Evolutionary conservation across 2,329 filamentous ascomycete genomes (phyloP), one percentile per base, ranked within the genome.

Genomic region (Macrophomina phaseolina): DNA sequence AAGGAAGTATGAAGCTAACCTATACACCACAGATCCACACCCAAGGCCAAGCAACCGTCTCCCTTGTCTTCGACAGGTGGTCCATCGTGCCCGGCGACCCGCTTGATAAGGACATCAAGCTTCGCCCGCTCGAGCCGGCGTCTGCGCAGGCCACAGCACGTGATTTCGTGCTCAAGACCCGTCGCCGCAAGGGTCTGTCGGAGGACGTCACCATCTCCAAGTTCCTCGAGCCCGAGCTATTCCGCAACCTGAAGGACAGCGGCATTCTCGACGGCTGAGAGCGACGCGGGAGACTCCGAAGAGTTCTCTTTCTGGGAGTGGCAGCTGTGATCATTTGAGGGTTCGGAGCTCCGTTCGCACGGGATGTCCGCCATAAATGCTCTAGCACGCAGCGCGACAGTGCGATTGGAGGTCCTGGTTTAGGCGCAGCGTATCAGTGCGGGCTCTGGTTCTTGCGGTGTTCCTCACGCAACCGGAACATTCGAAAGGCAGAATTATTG

Each of bases 191-290:
- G 85, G 95, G 95, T 1, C 80, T 99, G 69, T 94, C 92, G 69
- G 95, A 98, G 83, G 95, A 98, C 78, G 93, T 98, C 48, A 94
- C 91, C 36, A 93, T 98, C 66, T 93, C 93, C 78, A 97, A 97
- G 76, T 99, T 98, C 81, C 82, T 99, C 70, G 95, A 99, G 82
- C 92, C 93, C 1, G 95, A 98, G 78, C 88, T 98, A 69, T 97
- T 96, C 82, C 89, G 90, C 78, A 92, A 89, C 71, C 81, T 98
- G 75, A 91, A 93, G 81, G 93, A 97, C 80, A 95, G 91, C 73
- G 94, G 94, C 2, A 89, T 97, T 71, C 81, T 98, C 70, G 93
- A 93, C 51, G 64, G 64, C 36, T 66, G 64, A 66, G 36, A 5
- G 7, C 11, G 34, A 38, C 18, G 18, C 34, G 12, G 12, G 4